phyloP scores from a whole-genome alignment of 2,329 filamentous ascomycete species.

The Achaetomium macrosporum region DNA sequence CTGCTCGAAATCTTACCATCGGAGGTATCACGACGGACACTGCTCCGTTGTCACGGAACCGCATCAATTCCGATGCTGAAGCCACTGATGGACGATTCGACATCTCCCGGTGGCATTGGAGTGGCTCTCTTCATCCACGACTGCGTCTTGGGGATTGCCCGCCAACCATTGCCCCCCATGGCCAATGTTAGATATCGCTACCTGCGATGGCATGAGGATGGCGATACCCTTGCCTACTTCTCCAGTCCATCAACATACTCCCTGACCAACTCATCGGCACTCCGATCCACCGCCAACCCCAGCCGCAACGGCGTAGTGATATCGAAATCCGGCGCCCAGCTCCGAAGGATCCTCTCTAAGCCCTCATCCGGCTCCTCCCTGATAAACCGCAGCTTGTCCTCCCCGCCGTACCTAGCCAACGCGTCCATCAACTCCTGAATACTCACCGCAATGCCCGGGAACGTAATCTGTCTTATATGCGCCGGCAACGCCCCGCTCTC shows the following conservation, averaged over 20 bases:
- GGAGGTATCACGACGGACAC: too few relatives aligned
- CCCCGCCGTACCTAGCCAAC: conserved; percentile 48
- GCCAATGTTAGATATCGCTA: too few relatives aligned
- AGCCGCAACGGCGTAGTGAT: conserved; percentile 44
- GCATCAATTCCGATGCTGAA: too few relatives aligned
- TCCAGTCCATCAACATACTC: conserved; percentile 46
- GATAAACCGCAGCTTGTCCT: conserved; percentile 47
- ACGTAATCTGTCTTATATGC: conserved; percentile 49
- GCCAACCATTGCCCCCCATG: too few relatives aligned
- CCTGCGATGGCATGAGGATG: too few relatives aligned
- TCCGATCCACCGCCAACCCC: conserved; percentile 46
- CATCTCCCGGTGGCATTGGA: too few relatives aligned
- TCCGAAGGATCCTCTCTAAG: conserved; percentile 52
- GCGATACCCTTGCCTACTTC: too few relatives aligned
- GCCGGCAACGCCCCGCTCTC: conserved; percentile 36
- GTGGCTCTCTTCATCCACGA: too few relatives aligned
- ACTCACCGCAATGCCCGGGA: conserved; percentile 52
- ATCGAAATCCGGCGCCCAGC: conserved; percentile 55
- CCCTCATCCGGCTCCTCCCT: conserved; percentile 49
- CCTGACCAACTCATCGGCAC: conserved; percentile 49
- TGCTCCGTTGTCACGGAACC: too few relatives aligned
- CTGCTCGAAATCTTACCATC: too few relatives aligned
- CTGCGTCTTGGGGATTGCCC: too few relatives aligned
- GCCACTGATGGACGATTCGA: too few relatives aligned
- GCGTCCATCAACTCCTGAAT: conserved; percentile 57